Evolutionary conservation across 139 green algal genomes (phyloP).

Genomic region (Chlorella sp.): DNA sequence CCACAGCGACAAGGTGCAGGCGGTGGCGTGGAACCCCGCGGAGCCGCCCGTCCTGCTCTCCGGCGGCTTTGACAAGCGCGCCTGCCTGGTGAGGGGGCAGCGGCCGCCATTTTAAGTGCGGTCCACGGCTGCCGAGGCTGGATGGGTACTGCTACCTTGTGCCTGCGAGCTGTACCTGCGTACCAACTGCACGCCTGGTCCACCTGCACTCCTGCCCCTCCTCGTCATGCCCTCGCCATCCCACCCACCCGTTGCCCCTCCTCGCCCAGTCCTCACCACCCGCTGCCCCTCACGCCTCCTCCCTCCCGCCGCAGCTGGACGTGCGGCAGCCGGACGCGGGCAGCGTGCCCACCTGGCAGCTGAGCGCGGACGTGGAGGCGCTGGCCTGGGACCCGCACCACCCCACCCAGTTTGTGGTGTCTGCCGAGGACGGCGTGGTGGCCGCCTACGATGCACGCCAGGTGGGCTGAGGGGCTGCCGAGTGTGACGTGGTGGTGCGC

Average conservation of each 20-base stretch:
- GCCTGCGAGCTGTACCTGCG: too few species aligned
- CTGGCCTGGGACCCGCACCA: conserved; percentile 82
- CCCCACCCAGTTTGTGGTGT: conserved; percentile 89
- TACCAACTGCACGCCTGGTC: too few species aligned
- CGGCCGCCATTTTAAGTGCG: too few species aligned
- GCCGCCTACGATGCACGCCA: conserved; percentile 68
- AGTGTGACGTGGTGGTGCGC: neutral
- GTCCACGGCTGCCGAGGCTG: too few species aligned
- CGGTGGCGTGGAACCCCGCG: conserved; percentile 92
- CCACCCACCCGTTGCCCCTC: too few species aligned
- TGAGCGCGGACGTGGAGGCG: conserved; percentile 90
- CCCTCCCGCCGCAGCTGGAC: conserved; percentile 3
- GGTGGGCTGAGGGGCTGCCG: conserved; percentile 23
- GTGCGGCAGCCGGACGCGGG: conserved; percentile 30
- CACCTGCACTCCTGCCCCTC: too few species aligned
- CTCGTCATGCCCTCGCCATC: too few species aligned
- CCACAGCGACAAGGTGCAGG: conserved; percentile 95
- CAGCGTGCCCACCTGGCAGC: conserved; percentile 70
- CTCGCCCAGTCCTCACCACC: neutral
- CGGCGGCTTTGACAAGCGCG: conserved; percentile 85
- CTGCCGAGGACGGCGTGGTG: conserved; percentile 82
- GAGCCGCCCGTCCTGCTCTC: conserved; percentile 88
- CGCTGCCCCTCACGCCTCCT: neutral
- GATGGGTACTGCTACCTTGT: too few species aligned
- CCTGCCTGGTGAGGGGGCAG: conserved; percentile 68